Base-by-base conservation (phyloP, 768 basidiomycete species). In the Mycena capillaripes region DNA sequence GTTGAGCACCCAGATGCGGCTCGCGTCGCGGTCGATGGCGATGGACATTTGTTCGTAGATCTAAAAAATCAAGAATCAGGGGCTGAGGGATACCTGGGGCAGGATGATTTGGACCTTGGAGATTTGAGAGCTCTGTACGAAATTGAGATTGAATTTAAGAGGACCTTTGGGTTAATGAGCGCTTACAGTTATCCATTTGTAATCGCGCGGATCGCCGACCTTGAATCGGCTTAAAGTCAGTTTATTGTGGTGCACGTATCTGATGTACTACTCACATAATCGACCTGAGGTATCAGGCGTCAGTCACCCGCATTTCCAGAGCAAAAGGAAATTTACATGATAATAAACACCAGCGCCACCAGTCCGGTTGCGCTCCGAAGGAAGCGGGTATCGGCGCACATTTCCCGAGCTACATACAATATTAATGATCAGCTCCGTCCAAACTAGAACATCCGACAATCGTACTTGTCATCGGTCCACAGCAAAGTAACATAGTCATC, bases 261-360 rank as follows among this genome's bases (percentile, higher is more conserved):
- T 8, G 16, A 2, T 8, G 38, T 30, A 19, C 46, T 3, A 50
- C 79, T 40, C 77, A 87, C 88, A 75, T 87, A 88, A 79, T 89
- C 89, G 66, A 87, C 76, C 86, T 90, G 75, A 29, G 34, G 57
- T 9, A 34, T 21, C 11, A 11, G 25, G 19, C 8, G 17, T 63
- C 36, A 64, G 69, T 21, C 5, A 50, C 16, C 16, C 32, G 21
- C 19, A 10, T 19, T 52, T 62, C 52, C 27, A 38, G n/a, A 21
- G 19, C 53, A 27, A 66, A 46, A 34, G 44, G 9, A 57, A 68
- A 42, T 85, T 68, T 71, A 88, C 89, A 78, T 91, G 90, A 76
- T 91, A 93, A 78, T 93, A 94, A 7, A 92, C 87, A 40, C 92
- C 93, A 30, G 91, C 89, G 48, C 93, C 91, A 56, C 91, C 93